A percentile compares a stretch with the other conserved stretches of the same genome.
phyloP scores from a whole-genome alignment of 257 asterid genomes.

The Lantana camara region DNA sequence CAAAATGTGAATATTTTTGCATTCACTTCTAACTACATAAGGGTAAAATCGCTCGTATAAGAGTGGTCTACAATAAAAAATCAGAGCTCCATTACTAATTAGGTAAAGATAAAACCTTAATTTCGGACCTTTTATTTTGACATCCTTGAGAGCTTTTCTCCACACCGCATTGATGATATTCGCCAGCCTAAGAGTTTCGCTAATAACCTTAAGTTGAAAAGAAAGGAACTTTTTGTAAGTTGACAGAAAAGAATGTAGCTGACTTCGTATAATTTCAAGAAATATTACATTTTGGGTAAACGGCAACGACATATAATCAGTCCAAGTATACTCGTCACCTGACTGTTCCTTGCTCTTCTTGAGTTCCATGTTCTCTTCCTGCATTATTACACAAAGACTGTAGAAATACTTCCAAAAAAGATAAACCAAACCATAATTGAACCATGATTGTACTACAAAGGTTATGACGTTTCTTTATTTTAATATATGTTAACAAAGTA shows the following conservation, averaged over 20 bases:
- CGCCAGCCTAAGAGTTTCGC: conserved; percentile 83
- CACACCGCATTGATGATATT: conserved; percentile 94
- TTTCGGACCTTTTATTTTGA: conserved; percentile 70
- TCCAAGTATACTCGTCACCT: conserved; percentile 72
- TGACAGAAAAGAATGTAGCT: background rate
- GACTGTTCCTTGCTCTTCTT: conserved; percentile 51
- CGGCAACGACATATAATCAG: conserved; percentile 70
- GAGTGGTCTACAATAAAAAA: too few relatives aligned
- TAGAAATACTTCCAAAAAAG: background rate
- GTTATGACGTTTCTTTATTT: background rate
- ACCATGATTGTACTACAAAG: background rate
- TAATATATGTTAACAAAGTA: too few relatives aligned
- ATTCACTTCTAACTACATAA: too few relatives aligned
- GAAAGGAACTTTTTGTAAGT: background rate
- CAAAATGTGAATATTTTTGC: background rate
- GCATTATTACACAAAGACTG: background rate
- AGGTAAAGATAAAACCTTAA: background rate
- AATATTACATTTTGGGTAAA: conserved; percentile 76
- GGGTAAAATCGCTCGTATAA: too few relatives aligned
- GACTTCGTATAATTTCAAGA: too few relatives aligned
- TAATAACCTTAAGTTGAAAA: conserved; percentile 66
- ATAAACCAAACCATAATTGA: background rate
- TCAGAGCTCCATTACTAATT: background rate
- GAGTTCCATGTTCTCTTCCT: conserved; percentile 95
- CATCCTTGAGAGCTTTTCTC: conserved; percentile 94